A percentile compares a stretch with the other conserved stretches of the same genome.
These are phyloP conservation scores for Hanseniaspora singularis DNA, from an alignment of 805 yeast species.

Conservation along the genomic window DNA sequence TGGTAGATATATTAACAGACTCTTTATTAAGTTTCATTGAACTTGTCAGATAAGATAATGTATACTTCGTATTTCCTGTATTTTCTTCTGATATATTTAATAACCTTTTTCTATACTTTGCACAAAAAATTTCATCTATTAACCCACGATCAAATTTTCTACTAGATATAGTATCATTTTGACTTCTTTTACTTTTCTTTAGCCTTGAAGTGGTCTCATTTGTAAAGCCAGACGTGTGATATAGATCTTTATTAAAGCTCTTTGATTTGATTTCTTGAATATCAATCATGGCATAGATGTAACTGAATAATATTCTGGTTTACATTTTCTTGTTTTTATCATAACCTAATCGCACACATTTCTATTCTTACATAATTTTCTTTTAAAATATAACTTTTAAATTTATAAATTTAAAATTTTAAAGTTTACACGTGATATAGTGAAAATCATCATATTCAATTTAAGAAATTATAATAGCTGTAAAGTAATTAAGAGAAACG, in stretches of 20 bases:
- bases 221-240: slow-evolving; percentile 21
- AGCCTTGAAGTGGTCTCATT: neutral
- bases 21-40: slow-evolving; percentile 17
- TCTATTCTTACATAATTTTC: too few relatives aligned
- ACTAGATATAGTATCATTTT: slow-evolving; percentile 17
- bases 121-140: neutral
- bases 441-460: too few relatives aligned
- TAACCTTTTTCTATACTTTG: neutral
- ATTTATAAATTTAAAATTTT: too few relatives aligned
- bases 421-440: too few relatives aligned
- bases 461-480: too few relatives aligned
- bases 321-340: too few relatives aligned
- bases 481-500: too few relatives aligned
- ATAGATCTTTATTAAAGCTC: slow-evolving; percentile 27
- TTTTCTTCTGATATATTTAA: neutral
- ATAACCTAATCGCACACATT: too few relatives aligned
- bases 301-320: neutral
- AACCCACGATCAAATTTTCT: too few relatives aligned
- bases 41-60: slow-evolving; percentile 17
- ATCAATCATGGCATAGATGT: slow-evolving; percentile 20
- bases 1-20: slow-evolving; percentile 1
- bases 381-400: too few relatives aligned
- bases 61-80: neutral
- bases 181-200: slow-evolving; percentile 23
- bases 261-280: slow-evolving; percentile 25